Conservation (phyloP, 2,329 filamentous ascomycete species). For the Chrysoporthe austroafricana region DNA sequence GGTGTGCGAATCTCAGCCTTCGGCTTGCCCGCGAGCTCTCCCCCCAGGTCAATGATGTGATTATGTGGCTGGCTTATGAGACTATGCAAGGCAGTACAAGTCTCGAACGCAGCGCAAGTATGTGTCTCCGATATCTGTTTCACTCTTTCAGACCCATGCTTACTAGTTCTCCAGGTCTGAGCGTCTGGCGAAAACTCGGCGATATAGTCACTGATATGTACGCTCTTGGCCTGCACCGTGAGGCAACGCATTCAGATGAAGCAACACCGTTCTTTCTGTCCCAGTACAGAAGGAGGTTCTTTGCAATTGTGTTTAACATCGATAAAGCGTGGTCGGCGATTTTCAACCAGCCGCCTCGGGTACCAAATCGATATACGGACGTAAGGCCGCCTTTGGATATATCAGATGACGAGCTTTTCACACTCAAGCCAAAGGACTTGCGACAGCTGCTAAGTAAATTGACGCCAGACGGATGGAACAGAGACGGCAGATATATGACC, state of each 20-base stretch:
- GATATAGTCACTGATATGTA: conserved; percentile 7
- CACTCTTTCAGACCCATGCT: background rate
- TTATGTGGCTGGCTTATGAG: conserved; percentile 8
- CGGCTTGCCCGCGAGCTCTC: conserved; percentile 9
- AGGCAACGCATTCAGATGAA: background rate
- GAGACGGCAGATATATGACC: background rate
- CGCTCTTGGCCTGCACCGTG: conserved; percentile 6
- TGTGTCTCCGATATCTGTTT: background rate
- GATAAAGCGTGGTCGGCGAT: conserved; percentile 7
- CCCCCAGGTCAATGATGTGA: conserved; percentile 4
- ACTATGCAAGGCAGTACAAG: background rate
- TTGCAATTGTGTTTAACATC: background rate
- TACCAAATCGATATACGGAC: conserved; percentile 4
- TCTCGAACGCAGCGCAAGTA: conserved; percentile 2
- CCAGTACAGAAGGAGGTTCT: background rate
- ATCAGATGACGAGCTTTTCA: conserved; percentile 10
- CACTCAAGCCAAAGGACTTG: background rate
- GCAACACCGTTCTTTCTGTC: conserved; percentile 3
- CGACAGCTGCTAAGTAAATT: background rate
- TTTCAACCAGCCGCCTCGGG: conserved; percentile 10
- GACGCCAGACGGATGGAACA: background rate
- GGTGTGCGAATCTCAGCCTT: conserved; percentile 8
- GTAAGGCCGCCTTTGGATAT: conserved; percentile 4
- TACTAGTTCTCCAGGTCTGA: background rate
- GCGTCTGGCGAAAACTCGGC: conserved; percentile 1